phyloP scores from a whole-genome alignment of 352 stramenopile species.

The Nothophytophthora sp. region DNA sequence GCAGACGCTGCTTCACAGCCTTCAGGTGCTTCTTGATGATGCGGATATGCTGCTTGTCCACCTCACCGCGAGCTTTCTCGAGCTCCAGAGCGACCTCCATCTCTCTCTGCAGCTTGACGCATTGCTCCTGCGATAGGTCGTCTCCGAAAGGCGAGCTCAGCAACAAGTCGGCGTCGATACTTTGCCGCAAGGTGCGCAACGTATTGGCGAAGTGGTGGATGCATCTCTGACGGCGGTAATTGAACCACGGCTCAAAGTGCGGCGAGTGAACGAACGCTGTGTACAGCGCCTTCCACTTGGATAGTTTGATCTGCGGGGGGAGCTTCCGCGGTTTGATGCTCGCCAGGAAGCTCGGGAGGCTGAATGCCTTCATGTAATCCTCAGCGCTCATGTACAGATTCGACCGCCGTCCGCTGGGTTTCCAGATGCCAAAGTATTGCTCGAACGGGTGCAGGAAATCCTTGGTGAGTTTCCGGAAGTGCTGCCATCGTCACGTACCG shows the following conservation, averaged over 20 bases:
- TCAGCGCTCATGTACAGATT: constrained; percentile 73
- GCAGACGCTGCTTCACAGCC: constrained; percentile 45
- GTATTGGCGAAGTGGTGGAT: constrained; percentile 67
- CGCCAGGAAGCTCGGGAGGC: constrained; percentile 45
- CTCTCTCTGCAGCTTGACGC: constrained; percentile 43
- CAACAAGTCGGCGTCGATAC: constrained; percentile 33
- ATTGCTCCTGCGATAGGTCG: constrained; percentile 47
- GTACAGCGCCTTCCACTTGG: constrained; percentile 76
- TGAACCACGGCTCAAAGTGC: constrained; percentile 82
- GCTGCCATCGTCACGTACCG: constrained; percentile 32
- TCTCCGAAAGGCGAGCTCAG: constrained; percentile 45
- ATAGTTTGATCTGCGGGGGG: constrained; percentile 56
- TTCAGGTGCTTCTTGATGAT: constrained; percentile 50
- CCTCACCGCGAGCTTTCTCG: constrained; percentile 31
- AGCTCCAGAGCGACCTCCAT: constrained; percentile 41
- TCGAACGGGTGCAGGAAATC: constrained; percentile 88
- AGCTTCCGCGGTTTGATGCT: constrained; percentile 60
- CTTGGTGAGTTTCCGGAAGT: constrained; percentile 87
- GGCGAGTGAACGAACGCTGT: constrained; percentile 67
- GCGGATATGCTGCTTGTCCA: constrained; percentile 43
- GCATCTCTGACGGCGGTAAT: constrained; percentile 63
- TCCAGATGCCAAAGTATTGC: constrained; percentile 87
- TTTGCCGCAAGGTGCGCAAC: constrained; percentile 52
- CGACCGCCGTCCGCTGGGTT: constrained; percentile 46
- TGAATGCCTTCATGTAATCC: constrained; percentile 80